Evolutionary conservation across 2,329 filamentous ascomycete genomes (phyloP).

Genomic region (Gnomoniopsis smithogilvyi): DNA sequence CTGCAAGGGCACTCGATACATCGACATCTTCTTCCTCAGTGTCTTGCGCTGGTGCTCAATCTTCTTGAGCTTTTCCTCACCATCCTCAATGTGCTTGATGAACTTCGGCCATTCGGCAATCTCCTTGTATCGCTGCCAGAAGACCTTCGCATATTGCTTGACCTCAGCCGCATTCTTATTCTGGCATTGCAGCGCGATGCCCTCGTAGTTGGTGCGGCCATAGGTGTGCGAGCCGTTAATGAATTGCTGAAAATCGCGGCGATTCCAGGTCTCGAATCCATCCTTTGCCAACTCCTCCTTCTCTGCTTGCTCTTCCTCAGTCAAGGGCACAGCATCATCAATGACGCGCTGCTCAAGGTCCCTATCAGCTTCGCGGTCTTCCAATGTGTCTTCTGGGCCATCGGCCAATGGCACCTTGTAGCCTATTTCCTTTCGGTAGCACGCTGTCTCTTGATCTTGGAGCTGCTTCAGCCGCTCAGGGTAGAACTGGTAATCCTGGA

Average conservation of each 20-base stretch:
- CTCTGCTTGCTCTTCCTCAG: constrained; percentile 83
- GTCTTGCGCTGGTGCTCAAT: constrained; percentile 91
- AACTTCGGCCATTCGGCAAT: constrained; percentile 88
- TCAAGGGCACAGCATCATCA: constrained; percentile 83
- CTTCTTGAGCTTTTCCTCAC: constrained; percentile 84
- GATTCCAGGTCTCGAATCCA: constrained; percentile 94
- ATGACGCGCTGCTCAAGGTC: constrained; percentile 88
- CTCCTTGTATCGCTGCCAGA: constrained; percentile 93
- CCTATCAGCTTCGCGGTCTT: constrained; percentile 82
- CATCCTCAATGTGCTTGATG: constrained; percentile 84
- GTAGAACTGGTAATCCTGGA: constrained; percentile 98
- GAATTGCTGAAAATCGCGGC: constrained; percentile 97
- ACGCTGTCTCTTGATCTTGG: constrained; percentile 95
- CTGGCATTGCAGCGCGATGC: constrained; percentile 86
- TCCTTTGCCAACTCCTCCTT: constrained; percentile 78
- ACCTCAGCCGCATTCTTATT: constrained; percentile 84
- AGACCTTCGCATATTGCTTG: constrained; percentile 87
- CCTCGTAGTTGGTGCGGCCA: constrained; percentile 79
- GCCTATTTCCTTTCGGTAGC: constrained; percentile 91
- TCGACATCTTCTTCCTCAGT: constrained; percentile 89
- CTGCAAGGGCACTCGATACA: constrained; percentile 95
- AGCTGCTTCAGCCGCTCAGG: constrained; percentile 78
- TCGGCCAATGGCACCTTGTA: constrained; percentile 92
- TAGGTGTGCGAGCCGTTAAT: constrained; percentile 93
- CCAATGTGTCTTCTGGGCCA: constrained; percentile 77